Evolutionary conservation across 176 grass and related monocot genomes (phyloP).

Genomic region (Chrysopogon serrulatus): DNA sequence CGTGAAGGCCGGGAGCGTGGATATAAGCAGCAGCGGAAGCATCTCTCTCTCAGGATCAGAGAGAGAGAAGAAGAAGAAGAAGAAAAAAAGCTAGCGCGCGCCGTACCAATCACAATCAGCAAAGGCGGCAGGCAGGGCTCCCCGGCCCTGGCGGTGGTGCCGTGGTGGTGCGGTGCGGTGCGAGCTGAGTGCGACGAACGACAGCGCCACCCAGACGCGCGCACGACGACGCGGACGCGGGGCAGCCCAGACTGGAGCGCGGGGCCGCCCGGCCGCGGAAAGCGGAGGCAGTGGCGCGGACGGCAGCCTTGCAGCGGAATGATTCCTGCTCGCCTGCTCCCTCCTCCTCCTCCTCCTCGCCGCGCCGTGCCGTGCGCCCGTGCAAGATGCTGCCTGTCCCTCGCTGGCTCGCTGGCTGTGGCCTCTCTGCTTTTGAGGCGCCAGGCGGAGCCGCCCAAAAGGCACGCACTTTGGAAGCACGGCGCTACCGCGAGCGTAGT

Average conservation of each 20-base stretch:
- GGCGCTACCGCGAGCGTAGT: neutral
- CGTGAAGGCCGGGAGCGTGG: slow-evolving; percentile 64
- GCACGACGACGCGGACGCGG: neutral
- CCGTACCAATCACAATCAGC: slow-evolving; percentile 9
- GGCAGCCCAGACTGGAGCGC: neutral
- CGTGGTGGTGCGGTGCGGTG: slow-evolving; percentile 6
- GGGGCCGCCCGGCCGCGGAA: slow-evolving; percentile 38
- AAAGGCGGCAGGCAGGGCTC: neutral
- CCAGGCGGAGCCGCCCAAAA: slow-evolving; percentile 9
- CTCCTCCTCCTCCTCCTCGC: neutral
- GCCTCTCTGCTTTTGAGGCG: slow-evolving; percentile 20
- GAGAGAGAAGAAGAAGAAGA: no score
- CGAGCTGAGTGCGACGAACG: slow-evolving; percentile 27
- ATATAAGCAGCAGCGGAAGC: slow-evolving; percentile 64
- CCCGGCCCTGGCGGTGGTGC: neutral
- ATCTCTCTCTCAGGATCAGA: slow-evolving; percentile 15
- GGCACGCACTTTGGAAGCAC: slow-evolving; percentile 9
- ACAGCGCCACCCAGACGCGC: slow-evolving; percentile 12
- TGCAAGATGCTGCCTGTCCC: neutral
- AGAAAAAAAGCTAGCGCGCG: no score
- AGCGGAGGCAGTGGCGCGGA: slow-evolving; percentile 44
- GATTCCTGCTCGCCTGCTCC: slow-evolving; percentile 31
- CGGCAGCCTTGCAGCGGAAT: slow-evolving; percentile 44
- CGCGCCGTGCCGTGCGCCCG: neutral
- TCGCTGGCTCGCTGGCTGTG: neutral